Base-by-base conservation (phyloP, 176 grass and related monocot genomes). In the Carex myosuroides region DNA sequence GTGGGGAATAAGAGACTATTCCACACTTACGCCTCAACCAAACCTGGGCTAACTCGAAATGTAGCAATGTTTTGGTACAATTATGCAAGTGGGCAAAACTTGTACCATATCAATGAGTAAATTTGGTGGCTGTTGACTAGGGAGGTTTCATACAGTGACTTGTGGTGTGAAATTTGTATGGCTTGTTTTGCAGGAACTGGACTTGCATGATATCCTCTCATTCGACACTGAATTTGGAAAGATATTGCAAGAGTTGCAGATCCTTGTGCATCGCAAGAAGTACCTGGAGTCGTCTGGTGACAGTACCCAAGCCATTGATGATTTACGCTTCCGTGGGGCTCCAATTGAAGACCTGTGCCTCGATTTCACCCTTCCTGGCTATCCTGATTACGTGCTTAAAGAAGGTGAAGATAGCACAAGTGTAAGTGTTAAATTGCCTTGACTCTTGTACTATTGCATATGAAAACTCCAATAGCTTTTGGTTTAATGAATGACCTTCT, bases 321-420 rank as follows among this genome's bases (percentile, higher is more conserved):
- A 89, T 18, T 84, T 97, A 17, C 3, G 58, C 62, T 91, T 94
- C 79, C 92, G 59, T 85, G 92, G 90, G 76, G 84, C 90, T 63
- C 70, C 87, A 60, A 72, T 97, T 85, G 88, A 94, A 85, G 92
- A 97, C 42, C 79, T 97, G 1, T 94, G 87, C 54, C 85, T 97
- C 41, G 88, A 94, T 83, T 97, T 97, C 17, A 97, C 94, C 42
- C 94, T 97, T 83, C 92, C 94, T 4, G 94, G 94, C 21, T 94
- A 91, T 85, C 92, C 92, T 87, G 83, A 97, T 83, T 97, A 91
- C 72, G 20, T 89, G 77, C 89, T 97, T 41, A 97, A 94, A 70
- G 87, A 91, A 85, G 90, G 89, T 17, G 85, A 83, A 80, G 92
- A 89, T 68, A 85, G 69, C 46, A 80, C 76, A 44, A 66, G 83